A percentile compares a stretch with the other conserved stretches of the same genome.
Evolutionary conservation across 202 grass and related monocot genomes (phyloP).

Genomic region (Bolboschoenoplectus hybrid): DNA sequence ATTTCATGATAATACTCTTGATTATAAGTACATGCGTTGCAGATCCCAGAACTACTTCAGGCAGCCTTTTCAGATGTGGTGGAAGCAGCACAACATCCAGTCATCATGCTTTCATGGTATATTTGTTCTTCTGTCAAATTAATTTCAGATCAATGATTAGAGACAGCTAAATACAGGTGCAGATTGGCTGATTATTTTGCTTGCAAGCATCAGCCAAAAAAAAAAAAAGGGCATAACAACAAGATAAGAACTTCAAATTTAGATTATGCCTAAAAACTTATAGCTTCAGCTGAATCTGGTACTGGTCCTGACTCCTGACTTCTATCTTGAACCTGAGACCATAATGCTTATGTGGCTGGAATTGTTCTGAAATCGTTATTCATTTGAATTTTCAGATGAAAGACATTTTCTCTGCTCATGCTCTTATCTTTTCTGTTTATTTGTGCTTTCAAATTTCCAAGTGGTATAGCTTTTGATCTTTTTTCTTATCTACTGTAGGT

Average conservation of each 20-base stretch:
- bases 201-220: not conserved
- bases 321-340: not conserved
- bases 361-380: not conserved
- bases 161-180: not conserved
- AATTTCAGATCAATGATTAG: not conserved
- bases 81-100: conserved; percentile 80
- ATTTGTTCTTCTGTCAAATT: conserved; percentile 19
- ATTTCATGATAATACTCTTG: not conserved
- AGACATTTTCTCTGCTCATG: not conserved
- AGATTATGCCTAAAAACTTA: not conserved
- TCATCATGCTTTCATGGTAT: conserved; percentile 89
- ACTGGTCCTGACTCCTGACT: not conserved
- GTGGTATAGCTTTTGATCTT: not conserved
- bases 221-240: not conserved
- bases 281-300: not conserved
- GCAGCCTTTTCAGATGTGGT: conserved; percentile 66
- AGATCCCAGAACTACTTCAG: conserved; percentile 94
- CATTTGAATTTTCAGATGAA: not conserved
- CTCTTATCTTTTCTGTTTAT: conserved; percentile 23
- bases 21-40: conserved; percentile 36
- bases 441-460: not conserved
- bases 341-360: not conserved
- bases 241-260: not conserved
- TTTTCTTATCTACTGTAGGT: conserved; percentile 58
- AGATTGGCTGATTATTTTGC: conserved; percentile 13